Base-by-base conservation (phyloP, 208 protist species). In the Zelonia costaricensis region DNA sequence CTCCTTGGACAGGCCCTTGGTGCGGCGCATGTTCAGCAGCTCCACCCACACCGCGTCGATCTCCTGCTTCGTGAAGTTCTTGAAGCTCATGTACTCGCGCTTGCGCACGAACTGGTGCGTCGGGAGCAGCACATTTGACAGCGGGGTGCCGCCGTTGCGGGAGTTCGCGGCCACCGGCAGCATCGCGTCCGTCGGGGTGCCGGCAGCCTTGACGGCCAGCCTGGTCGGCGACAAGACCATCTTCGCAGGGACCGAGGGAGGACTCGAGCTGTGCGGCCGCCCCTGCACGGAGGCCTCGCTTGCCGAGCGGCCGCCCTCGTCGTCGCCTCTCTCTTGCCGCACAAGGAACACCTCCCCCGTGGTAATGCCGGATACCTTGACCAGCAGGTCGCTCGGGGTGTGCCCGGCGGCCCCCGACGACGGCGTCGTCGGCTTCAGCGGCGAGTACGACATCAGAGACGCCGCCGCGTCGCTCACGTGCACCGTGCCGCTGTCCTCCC, bases 41-140 rank as follows among this genome's bases (percentile, higher is more conserved):
- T 89, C 86, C 45, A 66, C 69, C 86, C 86, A 92, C 1, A 92
- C 16, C 23, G 63, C 54, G 55, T 92, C 82, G 13, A 92, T 51
- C 67, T 92, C 86, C 9, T 71, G 62, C 55, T 81, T 78, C 5
- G 64, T 76, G 68, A 74, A 86, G 35, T 75, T 65, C 48, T 79
- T 81, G 57, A 79, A 81, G 42, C 62, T 74, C 31, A n/a, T 51
- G 49, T 77, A 82, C 61, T 86, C 79, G 30, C 76, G 65, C 52
- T 82, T 81, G 31, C 75, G 79, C 47, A 86, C 63, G 36, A 86
- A 86, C 59, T 75, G 62, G 38, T 79, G 63, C 0, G 75, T 86
- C 0, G 79, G 79, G 28, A 82, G 42, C 49, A 86, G 59, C 23
- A 79, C 64, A 38, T 86, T 75, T 4, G 68, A 53, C 35, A 62